Evolutionary conservation across 768 basidiomycete genomes (phyloP).

Genomic region (Phaffia australis): DNA sequence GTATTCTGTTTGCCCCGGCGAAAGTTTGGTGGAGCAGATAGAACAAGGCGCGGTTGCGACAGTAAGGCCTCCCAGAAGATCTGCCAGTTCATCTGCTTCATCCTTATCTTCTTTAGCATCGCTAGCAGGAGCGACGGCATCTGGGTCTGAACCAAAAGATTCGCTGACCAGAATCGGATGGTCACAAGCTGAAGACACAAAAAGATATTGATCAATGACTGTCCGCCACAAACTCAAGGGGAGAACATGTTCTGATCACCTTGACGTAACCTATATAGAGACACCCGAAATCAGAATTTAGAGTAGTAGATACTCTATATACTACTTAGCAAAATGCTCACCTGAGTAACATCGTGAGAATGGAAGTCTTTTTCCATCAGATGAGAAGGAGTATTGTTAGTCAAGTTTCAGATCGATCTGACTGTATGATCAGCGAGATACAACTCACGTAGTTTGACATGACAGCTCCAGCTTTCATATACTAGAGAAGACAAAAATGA

Average conservation of each 20-base stretch:
- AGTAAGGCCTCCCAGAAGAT: constrained; percentile 58
- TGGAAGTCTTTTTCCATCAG: constrained; percentile 28
- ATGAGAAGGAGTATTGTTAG: not conserved
- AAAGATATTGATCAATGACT: not conserved
- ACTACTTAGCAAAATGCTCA: constrained; percentile 35
- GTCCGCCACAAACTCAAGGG: not conserved
- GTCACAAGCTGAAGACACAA: constrained; percentile 57
- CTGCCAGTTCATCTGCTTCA: constrained; percentile 58
- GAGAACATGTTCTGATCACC: not conserved
- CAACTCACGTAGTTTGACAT: constrained; percentile 35
- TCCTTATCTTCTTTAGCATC: constrained; percentile 51
- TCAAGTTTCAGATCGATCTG: not conserved
- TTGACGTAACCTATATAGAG: not conserved
- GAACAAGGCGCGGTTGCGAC: constrained; percentile 54
- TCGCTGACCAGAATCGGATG: constrained; percentile 70
- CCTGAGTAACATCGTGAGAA: constrained; percentile 50
- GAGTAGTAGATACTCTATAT: not conserved
- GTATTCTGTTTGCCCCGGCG: not conserved
- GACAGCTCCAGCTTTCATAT: constrained; percentile 33
- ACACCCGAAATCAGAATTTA: not conserved
- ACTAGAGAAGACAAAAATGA: constrained; percentile 24
- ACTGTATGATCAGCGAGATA: too few species aligned
- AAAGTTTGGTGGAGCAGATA: constrained; percentile 49
- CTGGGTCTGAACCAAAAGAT: constrained; percentile 52
- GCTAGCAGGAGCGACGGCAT: constrained; percentile 59